Conservation (phyloP, 2,329 filamentous ascomycete species). For the Ceratocystis diversiconidia region DNA sequence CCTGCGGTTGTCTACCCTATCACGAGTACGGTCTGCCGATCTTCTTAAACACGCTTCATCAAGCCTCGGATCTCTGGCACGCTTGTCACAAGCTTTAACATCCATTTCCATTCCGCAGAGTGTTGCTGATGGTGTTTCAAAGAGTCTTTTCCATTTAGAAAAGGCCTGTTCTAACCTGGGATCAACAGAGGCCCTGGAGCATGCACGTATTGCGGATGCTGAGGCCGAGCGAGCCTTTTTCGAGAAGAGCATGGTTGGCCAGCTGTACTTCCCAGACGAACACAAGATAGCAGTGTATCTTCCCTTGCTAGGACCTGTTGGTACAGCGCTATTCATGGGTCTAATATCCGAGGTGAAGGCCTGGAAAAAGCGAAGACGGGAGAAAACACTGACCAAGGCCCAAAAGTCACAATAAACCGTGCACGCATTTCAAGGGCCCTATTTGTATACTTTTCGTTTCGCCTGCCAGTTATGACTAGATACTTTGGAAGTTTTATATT, state of each 20-base stretch:
- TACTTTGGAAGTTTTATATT: neutral
- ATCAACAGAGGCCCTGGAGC: conserved; percentile 52
- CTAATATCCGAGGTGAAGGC: conserved; percentile 66
- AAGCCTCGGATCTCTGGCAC: conserved; percentile 81
- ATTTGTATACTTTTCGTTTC: neutral
- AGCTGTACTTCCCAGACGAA: conserved; percentile 96
- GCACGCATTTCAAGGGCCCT: neutral
- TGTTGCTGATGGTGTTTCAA: conserved; percentile 73
- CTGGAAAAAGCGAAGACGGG: conserved; percentile 36
- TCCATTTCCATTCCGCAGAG: conserved; percentile 82
- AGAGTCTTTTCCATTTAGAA: conserved; percentile 63
- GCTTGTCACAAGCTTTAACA: conserved; percentile 67
- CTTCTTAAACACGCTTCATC: conserved; percentile 81
- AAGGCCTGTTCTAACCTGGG: conserved; percentile 60
- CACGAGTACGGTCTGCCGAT: conserved; percentile 72
- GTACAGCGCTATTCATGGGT: conserved; percentile 76
- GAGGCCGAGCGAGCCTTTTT: conserved; percentile 93
- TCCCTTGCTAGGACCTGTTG: conserved; percentile 77
- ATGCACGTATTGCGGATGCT: conserved; percentile 71
- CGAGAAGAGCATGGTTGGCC: conserved; percentile 97
- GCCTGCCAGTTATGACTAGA: neutral
- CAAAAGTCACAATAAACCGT: conserved; percentile 26
- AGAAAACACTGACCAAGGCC: conserved; percentile 27
- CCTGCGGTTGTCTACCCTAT: conserved; percentile 68
- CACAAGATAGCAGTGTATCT: conserved; percentile 96